Evolutionary conservation across 192 early-diverging fungal species (phyloP).

Genomic region (Entomortierella chlamydospora): DNA sequence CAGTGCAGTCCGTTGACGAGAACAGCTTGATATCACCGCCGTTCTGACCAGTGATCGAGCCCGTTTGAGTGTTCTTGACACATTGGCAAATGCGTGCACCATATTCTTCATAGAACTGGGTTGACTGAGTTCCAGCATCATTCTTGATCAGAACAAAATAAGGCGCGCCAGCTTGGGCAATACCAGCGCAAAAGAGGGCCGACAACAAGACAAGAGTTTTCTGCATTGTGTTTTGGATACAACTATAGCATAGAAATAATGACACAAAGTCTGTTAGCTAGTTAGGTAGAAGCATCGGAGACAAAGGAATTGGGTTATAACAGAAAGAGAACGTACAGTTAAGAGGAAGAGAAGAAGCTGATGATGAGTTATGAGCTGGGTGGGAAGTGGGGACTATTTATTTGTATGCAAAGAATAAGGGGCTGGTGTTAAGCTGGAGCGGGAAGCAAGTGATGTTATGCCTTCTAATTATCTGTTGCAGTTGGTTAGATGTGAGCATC

Average conservation of each 20-base stretch:
- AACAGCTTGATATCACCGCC: conserved; percentile 22
- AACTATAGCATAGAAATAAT: not conserved
- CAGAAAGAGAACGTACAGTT: not conserved
- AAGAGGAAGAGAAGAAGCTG: conserved; percentile 1
- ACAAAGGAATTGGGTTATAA: not conserved
- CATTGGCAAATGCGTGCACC: not conserved
- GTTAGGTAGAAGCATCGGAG: not conserved
- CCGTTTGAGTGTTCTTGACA: conserved; percentile 20
- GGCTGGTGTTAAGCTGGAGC: no score
- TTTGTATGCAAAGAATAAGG: not conserved
- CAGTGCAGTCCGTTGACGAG: conserved; percentile 12
- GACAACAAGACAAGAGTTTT: conserved; percentile 9
- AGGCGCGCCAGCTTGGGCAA: not conserved
- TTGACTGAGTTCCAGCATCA: not conserved
- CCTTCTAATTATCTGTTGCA: no score
- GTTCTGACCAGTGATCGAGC: not conserved
- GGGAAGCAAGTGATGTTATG: no score
- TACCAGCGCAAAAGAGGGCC: not conserved
- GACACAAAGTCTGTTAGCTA: not conserved
- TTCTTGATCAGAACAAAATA: not conserved
- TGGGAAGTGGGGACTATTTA: not conserved
- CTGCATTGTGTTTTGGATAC: conserved; percentile 1
- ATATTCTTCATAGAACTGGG: not conserved
- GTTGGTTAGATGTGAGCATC: no score
- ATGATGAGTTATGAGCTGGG: not conserved